Base-by-base conservation (phyloP, 768 basidiomycete species). In the Tephrocybe rancida region DNA sequence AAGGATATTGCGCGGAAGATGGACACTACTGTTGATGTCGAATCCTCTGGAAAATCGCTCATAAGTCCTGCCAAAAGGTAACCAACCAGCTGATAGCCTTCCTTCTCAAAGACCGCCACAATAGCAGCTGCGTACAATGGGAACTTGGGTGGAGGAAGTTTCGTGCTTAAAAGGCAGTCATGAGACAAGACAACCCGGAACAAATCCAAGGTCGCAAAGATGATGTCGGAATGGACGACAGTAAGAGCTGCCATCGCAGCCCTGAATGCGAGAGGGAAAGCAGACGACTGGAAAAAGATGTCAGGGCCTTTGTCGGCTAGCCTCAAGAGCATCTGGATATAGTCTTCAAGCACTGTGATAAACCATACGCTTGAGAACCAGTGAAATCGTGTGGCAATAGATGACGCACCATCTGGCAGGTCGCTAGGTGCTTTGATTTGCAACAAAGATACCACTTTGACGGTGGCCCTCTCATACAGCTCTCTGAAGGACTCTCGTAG, bases 11-110 rank as follows among this genome's bases (percentile, higher is more conserved):
- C 77, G 14, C 91, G 82, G 68, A 96, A 82, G 56, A 98, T 86
- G 2, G 87, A 83, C 50, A 92, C 84, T 41, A 95, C 86, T 30
- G 75, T 67, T 8, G 88, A 78, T 5, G 85, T 76, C 3, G 86
- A 81, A 54, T 98, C 96, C 65, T 93, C 93, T 3, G 92, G 92
- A 67, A 95, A 98, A 56, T 90, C 87, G 19, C 88, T 86, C 3
- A 92, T 85, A 24, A 98, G 75, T 3, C 97, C 96, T 18, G 78
- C 72, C 48, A 98, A 73, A 25, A 94, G 67, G 57, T 83, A 83
- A 13, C 80, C 79, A 14, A 91, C 66, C 14, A 98, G 76, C 61
- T 83, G 81, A 49, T 81, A 80, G 3, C 94, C 93, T 66, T 91
- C 85, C 57, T 85, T 84, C 49, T 83, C 77, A 42, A 95, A 68